phyloP scores from a whole-genome alignment of 495 filamentous ascomycete species.

The Penicillium chermesinum region DNA sequence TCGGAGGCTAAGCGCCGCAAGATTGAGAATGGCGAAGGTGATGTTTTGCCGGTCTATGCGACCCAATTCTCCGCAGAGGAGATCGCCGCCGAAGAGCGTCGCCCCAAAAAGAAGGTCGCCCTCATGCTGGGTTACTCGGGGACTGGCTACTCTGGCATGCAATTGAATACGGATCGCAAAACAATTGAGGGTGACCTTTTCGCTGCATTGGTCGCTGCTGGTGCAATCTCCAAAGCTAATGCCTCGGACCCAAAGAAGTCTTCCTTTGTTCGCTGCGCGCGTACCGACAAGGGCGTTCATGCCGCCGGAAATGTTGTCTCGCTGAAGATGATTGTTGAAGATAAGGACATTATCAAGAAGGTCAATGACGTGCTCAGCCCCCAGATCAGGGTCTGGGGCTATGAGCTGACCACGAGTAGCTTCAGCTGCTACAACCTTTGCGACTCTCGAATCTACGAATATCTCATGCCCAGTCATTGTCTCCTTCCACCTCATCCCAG shows the following conservation, averaged over 20 bases:
- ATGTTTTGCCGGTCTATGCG: conserved; percentile 40
- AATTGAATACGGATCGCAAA: conserved; percentile 69
- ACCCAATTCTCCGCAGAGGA: conserved; percentile 67
- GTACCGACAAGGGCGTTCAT: conserved; percentile 97
- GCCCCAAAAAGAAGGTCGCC: conserved; percentile 92
- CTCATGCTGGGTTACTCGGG: conserved; percentile 93
- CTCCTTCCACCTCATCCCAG: conserved; percentile 88
- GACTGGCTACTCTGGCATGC: conserved; percentile 96
- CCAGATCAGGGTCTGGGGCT: conserved; percentile 92
- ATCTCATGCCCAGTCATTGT: conserved; percentile 84
- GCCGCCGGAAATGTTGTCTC: conserved; percentile 95
- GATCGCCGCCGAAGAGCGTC: conserved; percentile 75
- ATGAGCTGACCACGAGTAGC: conserved; percentile 72
- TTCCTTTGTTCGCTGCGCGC: conserved; percentile 83
- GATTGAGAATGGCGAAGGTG: conserved; percentile 43
- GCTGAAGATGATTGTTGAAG: conserved; percentile 92
- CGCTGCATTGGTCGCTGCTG: conserved; percentile 78
- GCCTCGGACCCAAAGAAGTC: conserved; percentile 96
- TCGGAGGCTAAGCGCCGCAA: conserved; percentile 56
- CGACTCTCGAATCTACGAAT: conserved; percentile 93
- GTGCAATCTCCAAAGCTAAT: conserved; percentile 93
- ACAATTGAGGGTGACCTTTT: conserved; percentile 98
- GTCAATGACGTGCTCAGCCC: conserved; percentile 81
- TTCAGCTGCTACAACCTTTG: conserved; percentile 92
- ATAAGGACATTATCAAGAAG: conserved; percentile 76